Conservation (phyloP, 2,329 filamentous ascomycete species). For the Fusarium incarnatum region DNA sequence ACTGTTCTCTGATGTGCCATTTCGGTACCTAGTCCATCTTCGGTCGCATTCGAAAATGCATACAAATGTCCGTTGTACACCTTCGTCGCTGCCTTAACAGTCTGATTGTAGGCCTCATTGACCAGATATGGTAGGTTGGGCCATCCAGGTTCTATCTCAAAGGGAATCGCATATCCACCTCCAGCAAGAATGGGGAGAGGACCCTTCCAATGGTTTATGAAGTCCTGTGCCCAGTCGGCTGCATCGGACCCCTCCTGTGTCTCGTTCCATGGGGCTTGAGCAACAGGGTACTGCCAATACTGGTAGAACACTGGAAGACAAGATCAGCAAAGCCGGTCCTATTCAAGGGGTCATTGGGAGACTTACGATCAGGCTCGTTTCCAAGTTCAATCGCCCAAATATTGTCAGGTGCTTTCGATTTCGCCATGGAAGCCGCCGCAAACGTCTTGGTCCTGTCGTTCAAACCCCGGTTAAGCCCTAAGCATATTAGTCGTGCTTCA, state of each 20-base stretch:
- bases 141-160: background rate
- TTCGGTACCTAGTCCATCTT: background rate
- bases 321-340: background rate
- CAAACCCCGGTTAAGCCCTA: background rate
- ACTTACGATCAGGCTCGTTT: background rate
- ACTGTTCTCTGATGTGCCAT: background rate
- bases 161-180: background rate
- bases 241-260: background rate
- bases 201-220: background rate
- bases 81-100: background rate
- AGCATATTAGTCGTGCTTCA: background rate
- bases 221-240: background rate
- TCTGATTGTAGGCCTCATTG: background rate
- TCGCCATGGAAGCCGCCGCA: background rate
- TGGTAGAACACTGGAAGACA: background rate
- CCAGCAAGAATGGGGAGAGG: background rate
- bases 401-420: background rate
- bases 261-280: background rate
- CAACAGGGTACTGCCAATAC: background rate
- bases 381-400: background rate
- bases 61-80: slow-evolving; percentile 1
- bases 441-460: background rate
- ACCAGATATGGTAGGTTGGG: background rate
- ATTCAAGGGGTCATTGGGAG: fast-evolving
- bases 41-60: background rate